These are phyloP conservation scores for Ceratocystiopsis sp. DNA, from an alignment of 2,329 filamentous ascomycete genomes.

Conservation along the genomic window DNA sequence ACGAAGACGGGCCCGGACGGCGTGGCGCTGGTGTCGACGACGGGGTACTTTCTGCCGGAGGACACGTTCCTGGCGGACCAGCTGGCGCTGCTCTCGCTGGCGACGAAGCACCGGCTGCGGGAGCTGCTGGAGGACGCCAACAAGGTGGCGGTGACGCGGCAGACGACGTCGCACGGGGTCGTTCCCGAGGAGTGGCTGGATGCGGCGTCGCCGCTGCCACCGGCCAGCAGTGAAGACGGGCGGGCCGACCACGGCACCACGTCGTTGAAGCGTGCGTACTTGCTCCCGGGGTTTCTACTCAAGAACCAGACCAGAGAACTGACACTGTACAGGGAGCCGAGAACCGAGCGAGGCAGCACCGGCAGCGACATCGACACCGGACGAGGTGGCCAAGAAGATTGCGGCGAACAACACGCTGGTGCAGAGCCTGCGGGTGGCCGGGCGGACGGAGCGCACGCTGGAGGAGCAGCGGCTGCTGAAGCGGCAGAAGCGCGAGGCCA, in stretches of 20 bases:
- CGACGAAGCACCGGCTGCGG: conserved; percentile 62
- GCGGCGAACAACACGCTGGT: conserved; percentile 30
- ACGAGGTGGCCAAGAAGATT: conserved; percentile 20
- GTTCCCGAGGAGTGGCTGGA: conserved; percentile 62
- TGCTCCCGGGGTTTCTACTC: background rate
- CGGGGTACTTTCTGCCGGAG: conserved; percentile 54
- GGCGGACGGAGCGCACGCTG: conserved; percentile 47
- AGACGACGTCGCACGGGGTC: conserved; percentile 62
- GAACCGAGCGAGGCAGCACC: no score
- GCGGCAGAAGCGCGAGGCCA: conserved; percentile 45
- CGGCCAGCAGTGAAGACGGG: conserved; percentile 19
- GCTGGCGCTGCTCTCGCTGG: conserved; percentile 64
- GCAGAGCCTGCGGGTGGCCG: conserved; percentile 37
- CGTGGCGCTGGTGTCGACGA: conserved; percentile 44
- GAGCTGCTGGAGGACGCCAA: conserved; percentile 63
- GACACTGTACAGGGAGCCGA: no score
- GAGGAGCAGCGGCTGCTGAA: conserved; percentile 58
- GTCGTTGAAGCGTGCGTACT: conserved; percentile 42
- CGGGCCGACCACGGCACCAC: conserved; percentile 36
- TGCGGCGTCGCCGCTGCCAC: conserved; percentile 37
- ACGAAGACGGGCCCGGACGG: conserved; percentile 41
- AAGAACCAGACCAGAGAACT: no score
- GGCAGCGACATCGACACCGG: no score
- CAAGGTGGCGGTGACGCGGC: conserved; percentile 51
- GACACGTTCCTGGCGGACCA: conserved; percentile 68